phyloP scores from a whole-genome alignment of 768 basidiomycete genomes.

The Baorangia bicolor region DNA sequence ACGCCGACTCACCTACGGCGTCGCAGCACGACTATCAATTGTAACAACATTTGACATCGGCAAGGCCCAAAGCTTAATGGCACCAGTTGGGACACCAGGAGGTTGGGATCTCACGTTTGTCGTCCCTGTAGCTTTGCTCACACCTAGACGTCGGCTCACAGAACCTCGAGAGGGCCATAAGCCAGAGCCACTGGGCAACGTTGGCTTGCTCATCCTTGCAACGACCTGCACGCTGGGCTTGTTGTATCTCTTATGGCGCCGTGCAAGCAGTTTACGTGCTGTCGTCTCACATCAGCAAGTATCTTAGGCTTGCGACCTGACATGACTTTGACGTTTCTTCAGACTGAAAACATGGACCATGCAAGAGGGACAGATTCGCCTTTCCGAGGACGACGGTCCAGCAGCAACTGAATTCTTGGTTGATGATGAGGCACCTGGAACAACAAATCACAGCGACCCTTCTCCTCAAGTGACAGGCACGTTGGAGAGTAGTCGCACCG shows the following conservation, averaged over 20 bases:
- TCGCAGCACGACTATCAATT: background rate
- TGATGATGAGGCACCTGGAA: slow-evolving; percentile 49
- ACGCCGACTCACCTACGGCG: background rate
- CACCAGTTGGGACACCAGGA: slow-evolving; percentile 23
- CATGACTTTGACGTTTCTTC: background rate
- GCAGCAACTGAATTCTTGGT: slow-evolving; percentile 66
- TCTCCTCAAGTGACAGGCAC: slow-evolving; percentile 17
- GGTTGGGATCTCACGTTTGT: slow-evolving; percentile 10
- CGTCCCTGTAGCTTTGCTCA: background rate
- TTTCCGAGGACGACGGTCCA: slow-evolving; percentile 71
- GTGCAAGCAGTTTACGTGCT: slow-evolving; percentile 51
- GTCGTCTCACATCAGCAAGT: slow-evolving; percentile 65
- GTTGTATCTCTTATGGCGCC: slow-evolving; percentile 63
- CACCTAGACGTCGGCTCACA: slow-evolving; percentile 22
- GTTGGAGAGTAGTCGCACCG: background rate
- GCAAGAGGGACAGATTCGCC: slow-evolving; percentile 57
- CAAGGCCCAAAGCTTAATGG: slow-evolving; percentile 13
- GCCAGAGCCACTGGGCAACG: slow-evolving; percentile 63
- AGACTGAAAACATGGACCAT: slow-evolving; percentile 59
- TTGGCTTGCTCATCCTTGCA: slow-evolving; percentile 51
- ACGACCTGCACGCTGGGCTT: slow-evolving; percentile 57
- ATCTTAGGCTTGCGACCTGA: background rate
- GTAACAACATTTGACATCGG: background rate
- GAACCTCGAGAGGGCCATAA: slow-evolving; percentile 60
- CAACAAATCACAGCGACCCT: slow-evolving; percentile 31